Evolutionary conservation across 305 asterid genomes (phyloP).

Genomic region (Lippia alba): DNA sequence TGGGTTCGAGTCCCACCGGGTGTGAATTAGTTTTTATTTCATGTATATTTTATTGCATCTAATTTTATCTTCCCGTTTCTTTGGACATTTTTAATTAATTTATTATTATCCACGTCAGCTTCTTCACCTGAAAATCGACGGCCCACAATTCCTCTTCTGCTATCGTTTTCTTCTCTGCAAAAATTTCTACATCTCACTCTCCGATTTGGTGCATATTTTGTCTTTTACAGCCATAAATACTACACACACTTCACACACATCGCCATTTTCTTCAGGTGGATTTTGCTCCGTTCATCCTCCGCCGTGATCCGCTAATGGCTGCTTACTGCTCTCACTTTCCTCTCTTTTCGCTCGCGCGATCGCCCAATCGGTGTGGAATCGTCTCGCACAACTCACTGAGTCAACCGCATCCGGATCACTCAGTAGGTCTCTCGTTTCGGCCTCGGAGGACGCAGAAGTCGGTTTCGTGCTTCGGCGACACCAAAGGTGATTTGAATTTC

Average conservation of each 20-base stretch:
- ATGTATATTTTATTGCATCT: too few relatives aligned
- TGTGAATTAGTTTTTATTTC: too few relatives aligned
- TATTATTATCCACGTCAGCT: neutral
- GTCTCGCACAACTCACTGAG: conserved; percentile 37
- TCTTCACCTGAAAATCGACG: neutral
- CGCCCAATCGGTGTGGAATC: conserved; percentile 29
- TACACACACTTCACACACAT: neutral
- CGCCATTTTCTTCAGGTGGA: conserved; percentile 1
- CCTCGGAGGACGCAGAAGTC: conserved; percentile 38
- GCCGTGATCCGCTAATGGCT: conserved; percentile 43
- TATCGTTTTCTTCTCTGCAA: neutral
- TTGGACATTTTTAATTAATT: neutral
- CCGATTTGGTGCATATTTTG: neutral
- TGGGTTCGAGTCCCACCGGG: conserved; percentile 98
- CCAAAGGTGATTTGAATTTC: conserved; percentile 46
- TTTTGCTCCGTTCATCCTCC: conserved; percentile 13
- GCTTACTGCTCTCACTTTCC: conserved; percentile 42
- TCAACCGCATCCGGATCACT: conserved; percentile 38
- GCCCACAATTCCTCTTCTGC: neutral
- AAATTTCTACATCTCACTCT: neutral
- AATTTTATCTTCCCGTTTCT: neutral
- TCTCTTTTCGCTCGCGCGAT: conserved; percentile 35
- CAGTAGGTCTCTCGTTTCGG: conserved; percentile 42
- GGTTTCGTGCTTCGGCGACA: conserved; percentile 49
- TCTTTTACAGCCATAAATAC: neutral